phyloP scores from a whole-genome alignment of 2,329 filamentous ascomycete genomes.

The Lecanosticta acicola region DNA sequence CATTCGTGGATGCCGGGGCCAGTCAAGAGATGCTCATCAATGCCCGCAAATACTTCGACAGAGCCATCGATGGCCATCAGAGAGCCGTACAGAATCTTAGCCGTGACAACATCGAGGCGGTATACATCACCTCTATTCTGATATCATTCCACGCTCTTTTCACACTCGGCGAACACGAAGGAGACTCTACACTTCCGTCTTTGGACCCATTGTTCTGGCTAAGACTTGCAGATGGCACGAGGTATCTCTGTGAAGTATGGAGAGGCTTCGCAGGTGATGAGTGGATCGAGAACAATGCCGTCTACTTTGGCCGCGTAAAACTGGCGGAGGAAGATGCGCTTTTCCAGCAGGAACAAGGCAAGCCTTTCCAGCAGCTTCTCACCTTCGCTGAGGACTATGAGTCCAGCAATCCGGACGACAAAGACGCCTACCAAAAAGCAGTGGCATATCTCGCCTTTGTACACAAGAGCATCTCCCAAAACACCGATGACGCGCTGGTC shows the following conservation, averaged over 20 bases:
- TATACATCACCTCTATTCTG: conserved; percentile 22
- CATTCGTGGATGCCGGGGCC: conserved; percentile 7
- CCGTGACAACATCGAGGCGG: conserved; percentile 18
- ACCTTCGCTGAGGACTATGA: conserved; percentile 22
- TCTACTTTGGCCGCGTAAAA: conserved; percentile 20
- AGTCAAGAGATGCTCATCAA: conserved; percentile 20
- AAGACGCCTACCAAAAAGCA: conserved; percentile 16
- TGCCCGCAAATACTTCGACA: conserved; percentile 23
- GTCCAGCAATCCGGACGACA: conserved; percentile 14
- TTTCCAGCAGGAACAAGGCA: conserved; percentile 18
- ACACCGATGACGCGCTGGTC: conserved; percentile 14
- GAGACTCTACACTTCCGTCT: conserved; percentile 14
- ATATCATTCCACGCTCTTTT: conserved; percentile 24
- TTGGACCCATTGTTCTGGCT: conserved; percentile 22
- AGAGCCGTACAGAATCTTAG: conserved; percentile 14
- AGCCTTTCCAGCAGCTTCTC: conserved; percentile 22
- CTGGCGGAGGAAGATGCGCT: conserved; percentile 18
- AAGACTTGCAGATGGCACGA: conserved; percentile 21
- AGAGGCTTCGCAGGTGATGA: conserved; percentile 11
- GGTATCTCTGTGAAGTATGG: conserved; percentile 18
- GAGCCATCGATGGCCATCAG: conserved; percentile 24
- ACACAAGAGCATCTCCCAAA: conserved; percentile 20
- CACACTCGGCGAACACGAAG: conserved; percentile 18
- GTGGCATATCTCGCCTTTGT: conserved; percentile 22
- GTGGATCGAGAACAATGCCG: conserved; percentile 13